These are phyloP conservation scores for Trichosporon asahii DNA, from an alignment of 1,284 basidiomycete species.

Conservation along the genomic window DNA sequence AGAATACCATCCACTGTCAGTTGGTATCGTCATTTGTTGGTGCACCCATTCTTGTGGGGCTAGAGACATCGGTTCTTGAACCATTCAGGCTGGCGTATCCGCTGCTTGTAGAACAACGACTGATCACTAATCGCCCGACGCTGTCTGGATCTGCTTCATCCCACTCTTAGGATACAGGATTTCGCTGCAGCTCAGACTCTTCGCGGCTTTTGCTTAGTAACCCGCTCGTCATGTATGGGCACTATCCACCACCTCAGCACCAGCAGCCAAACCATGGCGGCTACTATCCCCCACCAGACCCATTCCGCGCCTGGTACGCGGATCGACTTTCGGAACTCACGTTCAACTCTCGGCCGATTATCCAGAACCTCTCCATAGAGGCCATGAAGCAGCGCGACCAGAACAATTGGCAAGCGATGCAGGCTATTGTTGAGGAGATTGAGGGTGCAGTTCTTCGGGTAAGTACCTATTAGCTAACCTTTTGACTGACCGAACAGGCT, in stretches of 20 bases:
- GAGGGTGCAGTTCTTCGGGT: conserved; percentile 73
- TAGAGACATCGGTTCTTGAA: conserved; percentile 5
- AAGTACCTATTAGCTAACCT: background rate
- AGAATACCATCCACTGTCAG: conserved; percentile 11
- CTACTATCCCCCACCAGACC: conserved; percentile 31
- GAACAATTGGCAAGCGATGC: conserved; percentile 67
- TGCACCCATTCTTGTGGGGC: background rate
- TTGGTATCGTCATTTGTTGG: conserved; percentile 10
- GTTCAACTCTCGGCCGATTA: conserved; percentile 93
- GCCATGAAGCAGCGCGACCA: conserved; percentile 66
- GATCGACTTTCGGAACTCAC: conserved; percentile 76
- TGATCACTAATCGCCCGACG: conserved; percentile 10
- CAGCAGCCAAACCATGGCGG: conserved; percentile 9
- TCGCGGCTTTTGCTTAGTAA: conserved; percentile 3
- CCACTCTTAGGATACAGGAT: background rate
- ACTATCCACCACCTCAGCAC: conserved; percentile 9
- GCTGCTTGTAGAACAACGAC: conserved; percentile 9
- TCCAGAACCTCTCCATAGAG: conserved; percentile 89
- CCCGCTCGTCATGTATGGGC: background rate
- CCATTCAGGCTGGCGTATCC: conserved; percentile 1
- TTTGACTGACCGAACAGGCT: conserved; percentile 59
- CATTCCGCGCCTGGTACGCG: conserved; percentile 60
- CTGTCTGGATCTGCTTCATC: background rate
- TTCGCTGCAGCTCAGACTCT: conserved; percentile 3
- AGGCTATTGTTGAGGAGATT: conserved; percentile 80